phyloP scores from a whole-genome alignment of 371 early-diverging fungal species.

The Zopfochytrium polystomum region DNA sequence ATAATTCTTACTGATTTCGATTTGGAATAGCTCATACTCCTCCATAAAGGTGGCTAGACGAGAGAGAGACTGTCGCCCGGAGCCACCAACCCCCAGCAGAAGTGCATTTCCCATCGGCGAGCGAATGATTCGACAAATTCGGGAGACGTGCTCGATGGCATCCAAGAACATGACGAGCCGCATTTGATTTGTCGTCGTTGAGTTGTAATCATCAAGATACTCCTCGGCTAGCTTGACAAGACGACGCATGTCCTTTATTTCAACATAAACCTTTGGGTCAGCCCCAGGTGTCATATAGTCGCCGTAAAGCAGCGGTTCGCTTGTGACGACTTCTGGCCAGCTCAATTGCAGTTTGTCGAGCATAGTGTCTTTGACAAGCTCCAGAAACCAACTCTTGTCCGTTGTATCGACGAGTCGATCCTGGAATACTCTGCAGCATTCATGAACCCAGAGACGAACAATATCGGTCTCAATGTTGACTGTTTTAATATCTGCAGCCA shows the following conservation, averaged over 20 bases:
- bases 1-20: conserved; percentile 60
- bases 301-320: conserved; percentile 54
- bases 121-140: conserved; percentile 57
- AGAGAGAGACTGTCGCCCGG: conserved; percentile 55
- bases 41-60: conserved; percentile 57
- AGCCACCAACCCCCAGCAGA: conserved; percentile 60
- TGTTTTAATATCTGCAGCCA: conserved; percentile 49
- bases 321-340: conserved; percentile 49
- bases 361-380: conserved; percentile 44
- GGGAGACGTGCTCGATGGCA: conserved; percentile 58
- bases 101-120: conserved; percentile 58
- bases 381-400: conserved; percentile 54
- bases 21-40: conserved; percentile 57
- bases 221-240: conserved; percentile 56
- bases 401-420: conserved; percentile 55
- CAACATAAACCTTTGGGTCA: conserved; percentile 50
- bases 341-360: conserved; percentile 33
- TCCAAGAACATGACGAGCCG: conserved; percentile 60
- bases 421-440: conserved; percentile 56
- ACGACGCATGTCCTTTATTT: conserved; percentile 51
- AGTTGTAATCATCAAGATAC: conserved; percentile 60
- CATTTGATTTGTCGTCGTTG: conserved; percentile 53
- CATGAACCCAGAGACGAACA: conserved; percentile 57
- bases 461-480: conserved; percentile 46
- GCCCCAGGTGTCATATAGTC: conserved; percentile 58